Conservation (phyloP, 192 early-diverging fungal species). For the Backusella morwellensis region DNA sequence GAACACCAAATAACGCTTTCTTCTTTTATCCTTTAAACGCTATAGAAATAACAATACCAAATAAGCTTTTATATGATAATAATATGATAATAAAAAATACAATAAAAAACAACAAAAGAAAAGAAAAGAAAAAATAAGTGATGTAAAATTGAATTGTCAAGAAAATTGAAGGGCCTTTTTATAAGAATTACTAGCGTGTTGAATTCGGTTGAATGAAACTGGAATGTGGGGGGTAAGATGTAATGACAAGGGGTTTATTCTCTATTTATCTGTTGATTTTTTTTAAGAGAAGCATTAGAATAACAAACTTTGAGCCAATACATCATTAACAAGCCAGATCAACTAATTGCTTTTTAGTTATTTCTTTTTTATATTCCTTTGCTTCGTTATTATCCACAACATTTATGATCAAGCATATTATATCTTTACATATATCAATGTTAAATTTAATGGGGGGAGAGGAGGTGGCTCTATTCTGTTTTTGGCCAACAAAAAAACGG, state of each 20-base stretch:
- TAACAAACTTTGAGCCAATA: neutral
- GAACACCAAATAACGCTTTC: neutral
- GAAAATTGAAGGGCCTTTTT: constrained; percentile 3
- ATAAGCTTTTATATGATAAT: neutral
- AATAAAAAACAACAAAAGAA: neutral
- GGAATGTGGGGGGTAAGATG: constrained; percentile 6
- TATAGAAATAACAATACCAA: neutral
- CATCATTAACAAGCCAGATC: neutral
- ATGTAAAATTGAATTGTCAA: neutral
- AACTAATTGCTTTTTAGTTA: neutral
- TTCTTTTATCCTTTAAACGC: neutral
- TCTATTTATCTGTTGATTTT: neutral
- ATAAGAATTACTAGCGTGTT: constrained; percentile 2
- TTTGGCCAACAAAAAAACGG: neutral
- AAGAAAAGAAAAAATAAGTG: neutral
- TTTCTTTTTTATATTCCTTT: neutral
- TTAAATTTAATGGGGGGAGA: neutral
- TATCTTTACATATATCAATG: neutral
- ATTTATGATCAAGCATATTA: neutral
- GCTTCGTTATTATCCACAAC: neutral
- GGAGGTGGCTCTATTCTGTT: constrained; percentile 2
- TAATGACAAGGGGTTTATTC: constrained; percentile 3
- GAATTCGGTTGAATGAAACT: constrained; percentile 1
- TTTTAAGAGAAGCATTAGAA: neutral
- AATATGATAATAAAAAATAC: neutral